A percentile compares a stretch with the other conserved stretches of the same genome.
These are phyloP conservation scores for Candida ovalis DNA, from an alignment of 805 yeast species.

Conservation along the genomic window DNA sequence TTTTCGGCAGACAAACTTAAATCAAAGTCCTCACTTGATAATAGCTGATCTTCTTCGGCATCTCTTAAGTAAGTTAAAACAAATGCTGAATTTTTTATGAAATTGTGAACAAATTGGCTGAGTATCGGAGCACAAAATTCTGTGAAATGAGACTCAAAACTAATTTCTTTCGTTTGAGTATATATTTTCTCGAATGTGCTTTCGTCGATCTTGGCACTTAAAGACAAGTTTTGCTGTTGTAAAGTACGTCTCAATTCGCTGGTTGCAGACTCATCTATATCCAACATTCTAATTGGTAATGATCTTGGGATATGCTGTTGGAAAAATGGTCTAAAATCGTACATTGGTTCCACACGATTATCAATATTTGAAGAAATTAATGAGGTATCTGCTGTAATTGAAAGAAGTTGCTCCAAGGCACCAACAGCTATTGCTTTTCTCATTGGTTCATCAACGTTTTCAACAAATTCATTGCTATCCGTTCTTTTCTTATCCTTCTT, in stretches of 20 bases:
- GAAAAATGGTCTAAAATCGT: conserved; percentile 61
- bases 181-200: conserved; percentile 25
- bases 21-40: conserved; percentile 52
- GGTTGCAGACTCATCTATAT: conserved; percentile 42
- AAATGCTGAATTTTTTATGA: conserved; percentile 62
- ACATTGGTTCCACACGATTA: conserved; percentile 33
- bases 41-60: conserved; percentile 66
- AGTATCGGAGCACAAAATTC: conserved; percentile 39
- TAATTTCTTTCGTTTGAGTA: conserved; percentile 20
- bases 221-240: conserved; percentile 24
- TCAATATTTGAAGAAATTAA: conserved; percentile 10
- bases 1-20: conserved; percentile 63
- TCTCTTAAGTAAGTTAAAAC: conserved; percentile 65
- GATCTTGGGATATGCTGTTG: conserved; percentile 65
- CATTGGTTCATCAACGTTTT: conserved; percentile 52
- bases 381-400: conserved; percentile 56
- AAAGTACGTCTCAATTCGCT: conserved; percentile 29
- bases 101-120: conserved; percentile 48
- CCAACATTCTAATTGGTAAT: conserved; percentile 48
- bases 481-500: conserved; percentile 43
- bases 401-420: conserved; percentile 65
- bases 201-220: conserved; percentile 27
- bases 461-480: conserved; percentile 43
- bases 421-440: conserved; percentile 57
- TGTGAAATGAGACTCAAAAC: conserved; percentile 25